phyloP scores from a whole-genome alignment of 192 early-diverging fungal genomes.

The Entophlyctis luteolus region DNA sequence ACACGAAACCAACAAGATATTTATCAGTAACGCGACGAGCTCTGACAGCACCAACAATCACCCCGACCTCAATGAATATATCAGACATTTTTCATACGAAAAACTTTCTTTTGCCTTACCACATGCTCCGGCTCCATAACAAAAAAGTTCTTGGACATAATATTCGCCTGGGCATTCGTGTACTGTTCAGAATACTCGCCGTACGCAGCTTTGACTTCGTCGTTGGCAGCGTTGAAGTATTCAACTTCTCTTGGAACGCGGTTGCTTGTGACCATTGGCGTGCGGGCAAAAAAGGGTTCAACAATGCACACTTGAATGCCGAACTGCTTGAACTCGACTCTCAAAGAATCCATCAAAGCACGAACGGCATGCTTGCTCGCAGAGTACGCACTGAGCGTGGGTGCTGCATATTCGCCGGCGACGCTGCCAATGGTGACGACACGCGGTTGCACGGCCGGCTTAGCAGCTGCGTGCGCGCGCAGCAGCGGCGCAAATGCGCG shows the following conservation, averaged over 20 bases:
- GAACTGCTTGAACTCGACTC: constrained; percentile 43
- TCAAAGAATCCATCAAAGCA: constrained; percentile 38
- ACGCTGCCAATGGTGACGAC: constrained; percentile 36
- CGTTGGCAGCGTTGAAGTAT: background rate
- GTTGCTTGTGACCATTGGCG: background rate
- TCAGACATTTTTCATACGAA: no score
- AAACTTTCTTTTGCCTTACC: no score
- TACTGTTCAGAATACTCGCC: no score
- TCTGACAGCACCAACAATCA: no score
- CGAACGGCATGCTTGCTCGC: constrained; percentile 49
- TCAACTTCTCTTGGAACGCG: background rate
- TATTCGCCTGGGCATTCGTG: no score
- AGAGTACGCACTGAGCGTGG: constrained; percentile 29
- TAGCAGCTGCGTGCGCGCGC: constrained; percentile 1
- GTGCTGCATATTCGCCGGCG: constrained; percentile 16
- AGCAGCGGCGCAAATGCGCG: constrained; percentile 29
- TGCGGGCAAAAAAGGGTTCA: constrained; percentile 34
- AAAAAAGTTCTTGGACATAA: no score
- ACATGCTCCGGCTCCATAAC: no score
- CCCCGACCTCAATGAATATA: no score
- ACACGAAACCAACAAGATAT: no score
- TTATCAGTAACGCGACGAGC: no score
- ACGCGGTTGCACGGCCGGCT: constrained; percentile 11
- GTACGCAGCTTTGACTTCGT: constrained; percentile 7
- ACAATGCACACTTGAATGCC: constrained; percentile 44